Evolutionary conservation across 768 basidiomycete species (phyloP).

Genomic region (Pleurotus giganteus): DNA sequence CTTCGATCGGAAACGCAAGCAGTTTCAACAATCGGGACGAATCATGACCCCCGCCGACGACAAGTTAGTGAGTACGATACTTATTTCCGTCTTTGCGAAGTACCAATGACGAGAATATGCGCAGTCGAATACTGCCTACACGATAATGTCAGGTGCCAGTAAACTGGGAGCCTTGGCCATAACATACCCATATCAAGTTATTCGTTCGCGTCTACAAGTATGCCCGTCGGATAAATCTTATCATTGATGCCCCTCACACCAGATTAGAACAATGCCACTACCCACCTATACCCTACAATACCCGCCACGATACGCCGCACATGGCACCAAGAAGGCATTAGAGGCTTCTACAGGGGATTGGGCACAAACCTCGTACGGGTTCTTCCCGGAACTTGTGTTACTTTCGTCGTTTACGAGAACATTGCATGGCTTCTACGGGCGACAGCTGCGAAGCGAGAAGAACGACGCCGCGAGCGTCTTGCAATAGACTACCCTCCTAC

Average conservation of each 20-base stretch:
- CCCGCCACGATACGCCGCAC: conserved; percentile 77
- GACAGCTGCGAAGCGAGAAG: conserved; percentile 54
- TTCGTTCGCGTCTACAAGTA: conserved; percentile 92
- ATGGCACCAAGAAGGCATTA: conserved; percentile 74
- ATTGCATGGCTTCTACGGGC: conserved; percentile 78
- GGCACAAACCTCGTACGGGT: conserved; percentile 94
- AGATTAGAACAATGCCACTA: conserved; percentile 61
- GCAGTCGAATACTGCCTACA: conserved; percentile 90
- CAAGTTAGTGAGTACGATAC: conserved; percentile 66
- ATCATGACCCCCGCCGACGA: conserved; percentile 73
- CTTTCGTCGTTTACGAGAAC: conserved; percentile 97
- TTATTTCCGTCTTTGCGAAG: not conserved
- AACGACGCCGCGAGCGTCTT: conserved; percentile 9
- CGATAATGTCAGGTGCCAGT: conserved; percentile 87
- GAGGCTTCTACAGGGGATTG: conserved; percentile 93
- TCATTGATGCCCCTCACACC: not conserved
- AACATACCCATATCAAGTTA: conserved; percentile 98
- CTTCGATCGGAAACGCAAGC: conserved; percentile 71
- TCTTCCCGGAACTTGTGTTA: conserved; percentile 95
- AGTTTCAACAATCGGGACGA: conserved; percentile 57
- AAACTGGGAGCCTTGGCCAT: conserved; percentile 79
- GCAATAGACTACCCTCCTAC: not conserved
- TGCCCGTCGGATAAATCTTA: conserved; percentile 16
- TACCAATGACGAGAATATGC: conserved; percentile 1
- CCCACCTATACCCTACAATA: conserved; percentile 78